Evolutionary conservation across 2,329 filamentous ascomycete genomes (phyloP).

Genomic region (Phialophora macrospora): DNA sequence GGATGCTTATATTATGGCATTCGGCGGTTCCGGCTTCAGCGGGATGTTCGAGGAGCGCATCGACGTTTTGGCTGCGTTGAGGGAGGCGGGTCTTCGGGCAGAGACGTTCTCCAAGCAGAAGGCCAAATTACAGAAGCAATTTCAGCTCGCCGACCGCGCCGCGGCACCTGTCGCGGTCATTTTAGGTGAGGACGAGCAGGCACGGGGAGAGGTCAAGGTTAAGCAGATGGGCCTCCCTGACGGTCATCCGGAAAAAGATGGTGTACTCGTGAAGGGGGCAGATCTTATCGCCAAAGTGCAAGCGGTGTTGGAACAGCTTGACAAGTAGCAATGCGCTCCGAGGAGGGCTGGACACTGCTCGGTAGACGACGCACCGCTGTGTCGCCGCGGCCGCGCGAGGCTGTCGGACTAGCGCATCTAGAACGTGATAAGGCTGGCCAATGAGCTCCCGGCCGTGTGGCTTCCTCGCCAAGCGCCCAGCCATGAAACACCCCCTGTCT

Average conservation of each 20-base stretch:
- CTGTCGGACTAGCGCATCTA: conserved; percentile 18
- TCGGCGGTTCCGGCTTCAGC: conserved; percentile 82
- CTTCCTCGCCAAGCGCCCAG: conserved; percentile 14
- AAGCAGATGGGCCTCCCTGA: conserved; percentile 83
- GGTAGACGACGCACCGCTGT: background rate
- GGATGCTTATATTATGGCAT: conserved; percentile 93
- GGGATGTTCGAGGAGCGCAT: conserved; percentile 84
- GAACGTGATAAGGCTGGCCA: conserved; percentile 14
- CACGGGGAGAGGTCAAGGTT: conserved; percentile 80
- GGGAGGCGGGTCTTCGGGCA: conserved; percentile 88
- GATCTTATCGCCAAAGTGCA: conserved; percentile 33
- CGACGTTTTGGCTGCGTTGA: conserved; percentile 74
- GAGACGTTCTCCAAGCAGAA: conserved; percentile 82
- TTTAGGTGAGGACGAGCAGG: conserved; percentile 86
- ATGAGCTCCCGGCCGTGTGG: conserved; percentile 1
- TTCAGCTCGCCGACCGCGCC: conserved; percentile 82
- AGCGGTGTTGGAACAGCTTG: conserved; percentile 21
- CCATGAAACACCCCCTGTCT: conserved; percentile 33
- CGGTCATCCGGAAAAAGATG: conserved; percentile 88
- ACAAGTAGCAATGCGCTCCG: conserved; percentile 4
- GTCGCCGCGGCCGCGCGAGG: conserved; percentile 1
- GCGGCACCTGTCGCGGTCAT: conserved; percentile 86
- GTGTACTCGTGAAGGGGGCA: conserved; percentile 69
- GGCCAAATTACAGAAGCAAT: conserved; percentile 84
- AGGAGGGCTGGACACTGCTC: background rate